These are phyloP conservation scores for Eremomyces bilateralis DNA, from an alignment of 495 filamentous ascomycete genomes.

Conservation along the genomic window DNA sequence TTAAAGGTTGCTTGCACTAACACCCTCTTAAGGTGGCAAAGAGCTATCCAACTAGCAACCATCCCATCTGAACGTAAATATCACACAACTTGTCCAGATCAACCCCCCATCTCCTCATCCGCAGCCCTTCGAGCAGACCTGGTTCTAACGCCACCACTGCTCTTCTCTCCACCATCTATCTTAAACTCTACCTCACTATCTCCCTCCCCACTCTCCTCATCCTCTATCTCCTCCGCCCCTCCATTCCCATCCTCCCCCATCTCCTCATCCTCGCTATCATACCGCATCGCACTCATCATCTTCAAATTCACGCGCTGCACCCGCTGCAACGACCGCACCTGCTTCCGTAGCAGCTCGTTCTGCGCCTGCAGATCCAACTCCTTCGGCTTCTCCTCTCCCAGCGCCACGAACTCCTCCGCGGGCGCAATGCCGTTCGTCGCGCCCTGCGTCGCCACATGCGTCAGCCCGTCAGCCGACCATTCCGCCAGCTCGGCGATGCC, in stretches of 20 bases:
- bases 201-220: constrained; percentile 1
- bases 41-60: too few relatives aligned
- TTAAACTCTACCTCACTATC: not conserved
- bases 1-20: too few relatives aligned
- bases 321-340: constrained; percentile 17
- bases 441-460: not conserved
- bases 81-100: too few relatives aligned
- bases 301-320: constrained; percentile 19
- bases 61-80: too few relatives aligned
- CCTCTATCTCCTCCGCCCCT: constrained; percentile 8
- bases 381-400: constrained; percentile 1
- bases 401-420: not conserved
- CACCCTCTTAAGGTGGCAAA: too few relatives aligned
- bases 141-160: too few relatives aligned
- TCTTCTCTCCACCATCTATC: not conserved
- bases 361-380: constrained; percentile 6
- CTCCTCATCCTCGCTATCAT: constrained; percentile 13
- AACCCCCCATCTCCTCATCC: too few relatives aligned
- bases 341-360: constrained; percentile 11
- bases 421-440: not conserved
- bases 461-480: constrained; percentile 10
- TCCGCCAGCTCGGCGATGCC: constrained; percentile 30
- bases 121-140: too few relatives aligned
- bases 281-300: constrained; percentile 15
- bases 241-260: not conserved